Evolutionary conservation across 2,329 filamentous ascomycete species (phyloP).

Genomic region (Xylaria sp.): DNA sequence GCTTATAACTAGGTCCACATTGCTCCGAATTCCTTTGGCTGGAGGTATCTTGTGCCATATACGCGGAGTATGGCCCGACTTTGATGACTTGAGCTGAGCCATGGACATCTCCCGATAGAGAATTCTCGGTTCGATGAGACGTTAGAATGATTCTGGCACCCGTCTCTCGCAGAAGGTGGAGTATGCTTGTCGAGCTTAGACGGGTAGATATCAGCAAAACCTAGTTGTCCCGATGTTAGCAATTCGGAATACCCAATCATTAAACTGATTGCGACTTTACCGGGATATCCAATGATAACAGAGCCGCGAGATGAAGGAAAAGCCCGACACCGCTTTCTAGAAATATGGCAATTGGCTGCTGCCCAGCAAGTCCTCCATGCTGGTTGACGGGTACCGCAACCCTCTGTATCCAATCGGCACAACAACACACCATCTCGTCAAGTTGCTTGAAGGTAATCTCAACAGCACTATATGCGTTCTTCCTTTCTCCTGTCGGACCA

Average conservation of each 20-base stretch:
- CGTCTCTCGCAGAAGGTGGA: slow-evolving; percentile 17
- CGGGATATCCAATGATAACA: slow-evolving; percentile 21
- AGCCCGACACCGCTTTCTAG: slow-evolving; percentile 25
- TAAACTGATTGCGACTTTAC: not conserved
- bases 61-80: too few species aligned
- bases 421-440: too few species aligned
- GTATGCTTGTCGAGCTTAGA: slow-evolving; percentile 22
- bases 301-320: slow-evolving; percentile 27
- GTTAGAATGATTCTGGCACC: not conserved
- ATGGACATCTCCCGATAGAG: not conserved
- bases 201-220: slow-evolving; percentile 34
- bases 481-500: too few species aligned
- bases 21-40: not conserved
- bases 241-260: not conserved
- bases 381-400: too few species aligned
- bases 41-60: too few species aligned
- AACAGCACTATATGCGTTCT: too few species aligned
- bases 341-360: not conserved
- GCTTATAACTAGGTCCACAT: not conserved
- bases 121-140: not conserved
- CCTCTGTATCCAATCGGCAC: too few species aligned
- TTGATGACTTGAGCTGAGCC: too few species aligned
- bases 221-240: not conserved
- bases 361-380: too few species aligned
- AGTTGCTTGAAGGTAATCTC: too few species aligned